Base-by-base conservation (phyloP, 345 rosid genomes). In the Pistacia atlantica region DNA sequence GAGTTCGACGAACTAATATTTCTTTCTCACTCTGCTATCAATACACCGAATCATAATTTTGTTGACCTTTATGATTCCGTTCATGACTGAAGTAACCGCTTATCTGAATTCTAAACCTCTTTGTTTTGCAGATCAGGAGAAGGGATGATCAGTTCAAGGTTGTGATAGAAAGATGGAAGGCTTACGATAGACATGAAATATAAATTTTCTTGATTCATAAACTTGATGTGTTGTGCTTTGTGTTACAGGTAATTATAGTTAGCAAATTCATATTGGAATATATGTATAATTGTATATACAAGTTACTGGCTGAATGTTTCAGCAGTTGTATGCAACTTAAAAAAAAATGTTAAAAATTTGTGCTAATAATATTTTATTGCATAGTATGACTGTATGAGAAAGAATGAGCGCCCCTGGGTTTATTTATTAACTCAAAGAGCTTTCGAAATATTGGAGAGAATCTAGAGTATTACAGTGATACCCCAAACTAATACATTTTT, bases 121-220 rank as follows among this genome's bases (percentile, higher is more conserved):
- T 46, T 28, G 46, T 52, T 22, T 77, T 75, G 76, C 78, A 90
- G 92, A 83, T 89, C 8, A 86, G 92, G 84, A 89, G 31, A 71
- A 85, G 92, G 65, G 87, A 84, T 66, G 83, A 81, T 11, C 77
- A 79, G 37, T 83, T 81, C 46, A 84, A 75, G 18, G 84, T 89
- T 64, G 88, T 83, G 48, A 85, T 90, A 73, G 92, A 89, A 81
- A 87, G 91, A 76, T 89, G 90, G 92, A 87, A 86, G 79, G 42
- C 86, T 16, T 90, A 87, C 38, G 89, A 89, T 31, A 84, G 84
- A 10, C 78, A 69, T 64, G 85, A 77, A 76, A 75, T 86, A 20
- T 87, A 75, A 81, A 35, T 52, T 69, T 46, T 28, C 4, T 38
- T 5, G 8, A 33, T 22, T 52, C 17, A 12, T 11, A 11, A 16